phyloP scores from a whole-genome alignment of 331 rosid species.

The Malus hybrid region DNA sequence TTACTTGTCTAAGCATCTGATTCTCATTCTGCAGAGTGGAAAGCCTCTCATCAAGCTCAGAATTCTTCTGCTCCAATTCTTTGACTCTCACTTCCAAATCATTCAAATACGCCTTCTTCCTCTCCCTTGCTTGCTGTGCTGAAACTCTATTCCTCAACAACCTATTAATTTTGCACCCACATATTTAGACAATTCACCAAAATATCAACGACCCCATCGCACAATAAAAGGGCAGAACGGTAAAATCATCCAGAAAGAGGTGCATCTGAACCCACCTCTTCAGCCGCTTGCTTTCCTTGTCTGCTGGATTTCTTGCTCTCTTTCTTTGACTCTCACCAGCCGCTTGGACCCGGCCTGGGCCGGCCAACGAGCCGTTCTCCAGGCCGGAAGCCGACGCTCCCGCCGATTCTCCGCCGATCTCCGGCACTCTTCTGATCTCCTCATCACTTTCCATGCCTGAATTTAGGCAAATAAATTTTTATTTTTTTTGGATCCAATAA shows the following conservation, averaged over 20 bases:
- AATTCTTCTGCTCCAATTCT: conserved; percentile 85
- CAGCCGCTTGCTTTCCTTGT: conserved; percentile 88
- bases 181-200: conserved; percentile 8
- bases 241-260: background rate
- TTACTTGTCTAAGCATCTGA: conserved; percentile 98
- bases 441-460: conserved; percentile 94
- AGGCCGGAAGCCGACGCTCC: conserved; percentile 77
- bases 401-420: conserved; percentile 76
- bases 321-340: conserved; percentile 65
- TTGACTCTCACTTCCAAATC: conserved; percentile 78
- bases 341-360: conserved; percentile 57
- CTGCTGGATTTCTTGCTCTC: conserved; percentile 91
- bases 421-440: conserved; percentile 97
- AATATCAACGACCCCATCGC: conserved; percentile 8
- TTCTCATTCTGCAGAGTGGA: conserved; percentile 97
- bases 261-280: conserved; percentile 50
- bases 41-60: conserved; percentile 81
- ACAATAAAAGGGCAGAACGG: background rate
- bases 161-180: conserved; percentile 22
- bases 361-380: conserved; percentile 48
- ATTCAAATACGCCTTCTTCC: conserved; percentile 87
- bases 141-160: conserved; percentile 93
- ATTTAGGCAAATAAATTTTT: background rate
- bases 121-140: conserved; percentile 99
- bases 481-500: background rate